These are phyloP conservation scores for Cladosporium sp. DNA, from an alignment of 2,329 filamentous ascomycete species.

Conservation along the genomic window DNA sequence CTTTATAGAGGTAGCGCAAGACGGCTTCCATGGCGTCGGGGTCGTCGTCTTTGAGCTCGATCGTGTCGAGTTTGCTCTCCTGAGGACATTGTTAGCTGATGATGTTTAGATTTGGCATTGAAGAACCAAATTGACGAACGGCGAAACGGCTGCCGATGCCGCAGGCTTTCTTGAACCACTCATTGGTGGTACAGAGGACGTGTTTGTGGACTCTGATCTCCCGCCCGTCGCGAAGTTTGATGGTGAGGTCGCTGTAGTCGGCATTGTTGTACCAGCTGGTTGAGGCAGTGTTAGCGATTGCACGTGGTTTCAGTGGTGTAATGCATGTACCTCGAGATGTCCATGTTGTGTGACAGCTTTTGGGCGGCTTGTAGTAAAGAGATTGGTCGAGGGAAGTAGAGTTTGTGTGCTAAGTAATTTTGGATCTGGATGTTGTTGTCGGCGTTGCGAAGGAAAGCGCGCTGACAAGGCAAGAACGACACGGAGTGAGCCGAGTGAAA, in stretches of 20 bases:
- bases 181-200: background rate
- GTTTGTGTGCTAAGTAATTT: too few species aligned
- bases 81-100: background rate
- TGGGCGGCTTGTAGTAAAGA: too few species aligned
- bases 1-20: background rate
- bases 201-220: conserved; percentile 5
- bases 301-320: too few species aligned
- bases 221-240: background rate
- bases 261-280: background rate
- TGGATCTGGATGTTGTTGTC: too few species aligned
- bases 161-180: background rate
- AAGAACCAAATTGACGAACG: background rate
- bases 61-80: background rate
- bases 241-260: background rate
- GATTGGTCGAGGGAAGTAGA: too few species aligned
- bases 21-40: background rate
- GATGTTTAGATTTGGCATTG: too few species aligned
- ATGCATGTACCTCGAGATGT: background rate
- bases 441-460: too few species aligned
- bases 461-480: too few species aligned
- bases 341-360: background rate
- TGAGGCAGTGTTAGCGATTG: too few species aligned
- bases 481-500: too few species aligned
- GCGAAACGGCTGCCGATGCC: background rate
- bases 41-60: background rate